A percentile compares a stretch with the other conserved stretches of the same genome.
Evolutionary conservation across 2,329 filamentous ascomycete species (phyloP).

Genomic region (Lachnellula willkommii): DNA sequence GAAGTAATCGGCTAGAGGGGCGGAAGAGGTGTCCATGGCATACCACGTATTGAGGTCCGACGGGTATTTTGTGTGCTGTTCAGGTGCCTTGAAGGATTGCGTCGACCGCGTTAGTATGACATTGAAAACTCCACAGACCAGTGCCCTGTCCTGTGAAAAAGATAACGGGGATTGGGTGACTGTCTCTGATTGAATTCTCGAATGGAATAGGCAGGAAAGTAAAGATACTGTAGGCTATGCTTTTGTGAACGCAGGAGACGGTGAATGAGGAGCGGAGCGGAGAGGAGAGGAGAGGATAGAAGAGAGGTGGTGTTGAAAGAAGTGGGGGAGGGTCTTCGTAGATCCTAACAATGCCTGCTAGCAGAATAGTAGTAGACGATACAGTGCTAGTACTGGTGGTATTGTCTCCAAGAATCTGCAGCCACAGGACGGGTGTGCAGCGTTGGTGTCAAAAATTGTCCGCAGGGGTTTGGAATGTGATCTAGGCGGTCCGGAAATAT

Average conservation of each 20-base stretch:
- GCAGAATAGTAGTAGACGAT: no score
- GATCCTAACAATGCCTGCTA: no score
- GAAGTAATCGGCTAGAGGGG: slow-evolving; percentile 68
- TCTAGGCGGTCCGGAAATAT: no score
- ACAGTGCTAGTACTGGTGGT: no score
- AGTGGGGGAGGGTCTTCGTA: slow-evolving; percentile 40
- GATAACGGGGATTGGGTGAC: not conserved
- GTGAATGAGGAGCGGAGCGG: slow-evolving; percentile 52
- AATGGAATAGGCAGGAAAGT: not conserved
- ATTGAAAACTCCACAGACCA: slow-evolving; percentile 15
- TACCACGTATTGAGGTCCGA: slow-evolving; percentile 5
- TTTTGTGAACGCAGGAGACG: not conserved
- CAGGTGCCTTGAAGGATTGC: slow-evolving; percentile 4
- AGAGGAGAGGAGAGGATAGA: slow-evolving; percentile 63
- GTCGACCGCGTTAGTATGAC: slow-evolving; percentile 11
- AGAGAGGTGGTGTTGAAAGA: slow-evolving; percentile 61
- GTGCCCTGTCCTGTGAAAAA: not conserved
- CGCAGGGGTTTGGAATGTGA: no score
- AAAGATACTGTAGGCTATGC: not conserved
- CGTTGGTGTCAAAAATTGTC: no score
- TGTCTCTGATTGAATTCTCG: not conserved
- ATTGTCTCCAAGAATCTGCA: no score
- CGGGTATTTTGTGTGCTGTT: slow-evolving; percentile 5
- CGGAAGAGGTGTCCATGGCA: slow-evolving; percentile 43
- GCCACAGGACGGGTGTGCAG: no score